Conservation (phyloP, 2,329 filamentous ascomycete species). For the Cordyceps pruinosa region DNA sequence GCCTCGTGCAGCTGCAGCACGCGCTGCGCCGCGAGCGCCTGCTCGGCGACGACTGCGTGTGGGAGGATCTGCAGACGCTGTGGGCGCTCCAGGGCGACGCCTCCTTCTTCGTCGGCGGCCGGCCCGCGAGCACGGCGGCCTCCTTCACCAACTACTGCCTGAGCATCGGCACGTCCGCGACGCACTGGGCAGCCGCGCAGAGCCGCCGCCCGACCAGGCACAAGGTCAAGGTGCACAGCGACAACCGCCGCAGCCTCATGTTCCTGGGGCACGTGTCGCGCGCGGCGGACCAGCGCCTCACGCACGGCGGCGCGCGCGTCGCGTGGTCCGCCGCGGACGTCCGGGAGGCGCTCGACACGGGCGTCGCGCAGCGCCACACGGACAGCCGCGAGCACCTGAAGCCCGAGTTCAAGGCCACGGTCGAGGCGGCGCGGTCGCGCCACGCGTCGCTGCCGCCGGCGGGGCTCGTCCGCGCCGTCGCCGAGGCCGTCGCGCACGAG, state of each 20-base stretch:
- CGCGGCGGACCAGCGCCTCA: neutral
- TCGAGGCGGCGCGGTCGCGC: neutral
- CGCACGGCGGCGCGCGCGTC: neutral
- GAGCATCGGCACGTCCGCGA: constrained; percentile 15
- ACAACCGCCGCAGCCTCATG: constrained; percentile 16
- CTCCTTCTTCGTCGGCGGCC: constrained; percentile 19
- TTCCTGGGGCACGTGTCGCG: neutral
- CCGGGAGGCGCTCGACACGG: neutral
- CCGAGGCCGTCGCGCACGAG: neutral
- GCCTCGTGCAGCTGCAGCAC: constrained; percentile 18
- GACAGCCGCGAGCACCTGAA: neutral
- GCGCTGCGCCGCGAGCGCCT: constrained; percentile 18
- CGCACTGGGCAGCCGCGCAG: constrained; percentile 15
- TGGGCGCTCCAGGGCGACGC: constrained; percentile 16
- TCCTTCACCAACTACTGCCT: constrained; percentile 21
- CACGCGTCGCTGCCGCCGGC: neutral
- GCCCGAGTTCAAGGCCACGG: neutral
- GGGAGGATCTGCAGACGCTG: constrained; percentile 16
- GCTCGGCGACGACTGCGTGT: constrained; percentile 1
- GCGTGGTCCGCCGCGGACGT: neutral
- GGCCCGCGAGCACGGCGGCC: constrained; percentile 14
- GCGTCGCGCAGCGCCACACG: neutral
- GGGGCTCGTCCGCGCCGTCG: neutral
- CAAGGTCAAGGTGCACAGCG: constrained; percentile 10
- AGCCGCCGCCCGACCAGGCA: constrained; percentile 8